A percentile compares a stretch with the other conserved stretches of the same genome.
Conservation (phyloP, 495 filamentous ascomycete species). For the Daldinia decipiens region DNA sequence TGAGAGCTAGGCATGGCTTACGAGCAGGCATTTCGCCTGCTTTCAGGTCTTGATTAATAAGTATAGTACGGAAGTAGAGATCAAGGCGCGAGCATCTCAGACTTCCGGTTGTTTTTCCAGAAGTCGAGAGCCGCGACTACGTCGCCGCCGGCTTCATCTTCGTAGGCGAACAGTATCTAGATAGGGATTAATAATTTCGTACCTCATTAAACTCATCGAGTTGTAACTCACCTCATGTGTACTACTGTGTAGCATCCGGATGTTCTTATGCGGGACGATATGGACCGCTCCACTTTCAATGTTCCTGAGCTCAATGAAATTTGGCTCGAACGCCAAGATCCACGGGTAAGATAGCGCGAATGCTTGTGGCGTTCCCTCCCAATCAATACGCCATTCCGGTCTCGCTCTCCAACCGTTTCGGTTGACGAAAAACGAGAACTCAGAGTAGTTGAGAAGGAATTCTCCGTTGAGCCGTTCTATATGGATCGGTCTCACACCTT, state of each 20-base stretch:
- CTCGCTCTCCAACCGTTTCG: slow-evolving; percentile 96
- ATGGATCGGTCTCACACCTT: slow-evolving; percentile 94
- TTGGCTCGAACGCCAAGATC: slow-evolving; percentile 98
- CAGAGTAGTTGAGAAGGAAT: slow-evolving; percentile 97
- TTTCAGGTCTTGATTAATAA: slow-evolving; percentile 17
- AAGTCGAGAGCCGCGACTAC: slow-evolving; percentile 96
- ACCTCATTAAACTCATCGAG: slow-evolving; percentile 1
- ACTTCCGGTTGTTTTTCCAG: slow-evolving; percentile 74
- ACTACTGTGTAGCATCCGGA: slow-evolving; percentile 95
- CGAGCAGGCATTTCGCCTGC: slow-evolving; percentile 12
- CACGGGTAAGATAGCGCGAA: slow-evolving; percentile 96
- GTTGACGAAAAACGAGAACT: slow-evolving; percentile 99
- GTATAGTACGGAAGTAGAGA: slow-evolving; percentile 16
- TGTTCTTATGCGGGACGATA: slow-evolving; percentile 94
- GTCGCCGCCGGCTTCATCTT: slow-evolving; percentile 94
- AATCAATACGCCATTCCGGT: slow-evolving; percentile 95
- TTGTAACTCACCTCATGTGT: slow-evolving; percentile 85
- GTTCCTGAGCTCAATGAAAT: slow-evolving; percentile 95
- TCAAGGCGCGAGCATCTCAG: slow-evolving; percentile 45
- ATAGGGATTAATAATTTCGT: slow-evolving; percentile 13
- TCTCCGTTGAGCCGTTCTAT: slow-evolving; percentile 96
- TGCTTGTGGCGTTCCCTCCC: slow-evolving; percentile 91
- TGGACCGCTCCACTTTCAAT: slow-evolving; percentile 93
- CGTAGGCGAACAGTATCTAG: slow-evolving; percentile 78
- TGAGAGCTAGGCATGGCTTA: slow-evolving; percentile 21